These are phyloP conservation scores for Pyrus betulifolia DNA, from an alignment of 306 rosid genomes.

Conservation along the genomic window DNA sequence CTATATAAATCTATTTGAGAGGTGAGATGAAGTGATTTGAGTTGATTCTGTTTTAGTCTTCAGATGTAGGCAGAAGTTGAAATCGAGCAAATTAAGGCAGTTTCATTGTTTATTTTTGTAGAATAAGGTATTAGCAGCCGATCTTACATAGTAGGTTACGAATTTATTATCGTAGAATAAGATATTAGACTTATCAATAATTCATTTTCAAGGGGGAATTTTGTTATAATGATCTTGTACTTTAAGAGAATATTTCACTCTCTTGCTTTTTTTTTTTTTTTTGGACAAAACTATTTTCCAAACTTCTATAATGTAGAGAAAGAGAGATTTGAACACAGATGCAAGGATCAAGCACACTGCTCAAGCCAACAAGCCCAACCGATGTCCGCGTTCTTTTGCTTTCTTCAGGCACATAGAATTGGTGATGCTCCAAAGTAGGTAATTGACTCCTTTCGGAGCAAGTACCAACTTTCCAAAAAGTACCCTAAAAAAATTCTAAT, in stretches of 20 bases:
- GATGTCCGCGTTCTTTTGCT: neutral
- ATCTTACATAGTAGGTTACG: too few species aligned
- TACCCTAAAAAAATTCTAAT: neutral
- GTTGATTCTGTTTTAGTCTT: neutral
- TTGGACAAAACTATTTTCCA: too few species aligned
- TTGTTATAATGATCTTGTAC: constrained; percentile 4
- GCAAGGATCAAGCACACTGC: too few species aligned
- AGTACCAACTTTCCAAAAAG: neutral
- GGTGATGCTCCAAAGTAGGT: neutral
- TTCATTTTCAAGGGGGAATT: constrained; percentile 7
- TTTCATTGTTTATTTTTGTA: neutral
- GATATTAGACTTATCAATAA: neutral
- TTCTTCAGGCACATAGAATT: neutral
- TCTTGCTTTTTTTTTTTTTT: too few species aligned
- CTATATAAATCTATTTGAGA: neutral
- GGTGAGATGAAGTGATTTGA: neutral
- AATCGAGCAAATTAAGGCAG: neutral
- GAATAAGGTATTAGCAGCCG: neutral
- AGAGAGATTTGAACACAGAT: neutral
- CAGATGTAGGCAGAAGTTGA: neutral
- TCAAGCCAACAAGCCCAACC: neutral
- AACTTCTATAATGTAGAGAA: too few species aligned
- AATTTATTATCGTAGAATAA: neutral
- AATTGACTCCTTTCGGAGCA: neutral
- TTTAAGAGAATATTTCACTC: neutral